phyloP scores from a whole-genome alignment of 805 yeast species.

The Candida nemodendra region DNA sequence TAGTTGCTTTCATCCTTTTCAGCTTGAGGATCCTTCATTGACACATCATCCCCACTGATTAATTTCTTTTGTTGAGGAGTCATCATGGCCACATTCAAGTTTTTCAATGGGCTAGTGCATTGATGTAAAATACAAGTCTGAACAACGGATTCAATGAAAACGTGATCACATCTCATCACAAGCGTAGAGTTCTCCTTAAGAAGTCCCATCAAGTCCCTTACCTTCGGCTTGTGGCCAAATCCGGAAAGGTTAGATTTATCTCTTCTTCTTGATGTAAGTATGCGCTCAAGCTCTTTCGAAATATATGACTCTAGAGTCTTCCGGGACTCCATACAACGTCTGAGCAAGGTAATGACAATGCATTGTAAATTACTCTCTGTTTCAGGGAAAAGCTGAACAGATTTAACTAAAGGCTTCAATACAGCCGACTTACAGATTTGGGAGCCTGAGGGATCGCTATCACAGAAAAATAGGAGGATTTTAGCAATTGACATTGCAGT shows the following conservation, averaged over 20 bases:
- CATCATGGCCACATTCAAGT: slow-evolving; percentile 17
- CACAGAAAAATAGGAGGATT: slow-evolving; percentile 52
- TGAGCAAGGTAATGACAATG: slow-evolving; percentile 50
- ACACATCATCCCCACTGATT: slow-evolving; percentile 26
- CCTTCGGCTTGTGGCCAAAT: slow-evolving; percentile 16
- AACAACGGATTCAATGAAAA: slow-evolving; percentile 25
- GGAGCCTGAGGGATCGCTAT: slow-evolving; percentile 39
- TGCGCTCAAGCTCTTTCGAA: slow-evolving; percentile 46
- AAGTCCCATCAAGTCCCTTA: slow-evolving; percentile 45
- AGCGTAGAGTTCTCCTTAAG: slow-evolving; percentile 51
- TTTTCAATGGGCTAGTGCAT: slow-evolving; percentile 22
- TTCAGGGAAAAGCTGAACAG: slow-evolving; percentile 36
- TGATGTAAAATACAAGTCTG: slow-evolving; percentile 19
- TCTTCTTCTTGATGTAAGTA: slow-evolving; percentile 33
- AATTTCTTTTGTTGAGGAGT: slow-evolving; percentile 24
- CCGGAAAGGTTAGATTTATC: slow-evolving; percentile 4
- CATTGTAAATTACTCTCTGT: slow-evolving; percentile 43
- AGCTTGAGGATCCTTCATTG: slow-evolving; percentile 13
- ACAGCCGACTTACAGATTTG: slow-evolving; percentile 47
- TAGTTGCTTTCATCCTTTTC: slow-evolving; percentile 24
- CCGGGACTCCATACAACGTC: slow-evolving; percentile 69
- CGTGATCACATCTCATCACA: slow-evolving; percentile 36
- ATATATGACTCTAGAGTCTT: slow-evolving; percentile 49
- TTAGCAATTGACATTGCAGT: slow-evolving; percentile 56
- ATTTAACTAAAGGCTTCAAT: slow-evolving; percentile 45